A percentile compares a stretch with the other conserved stretches of the same genome.
phyloP scores from a whole-genome alignment of 208 protist genomes.

The Leishmania tropica region DNA sequence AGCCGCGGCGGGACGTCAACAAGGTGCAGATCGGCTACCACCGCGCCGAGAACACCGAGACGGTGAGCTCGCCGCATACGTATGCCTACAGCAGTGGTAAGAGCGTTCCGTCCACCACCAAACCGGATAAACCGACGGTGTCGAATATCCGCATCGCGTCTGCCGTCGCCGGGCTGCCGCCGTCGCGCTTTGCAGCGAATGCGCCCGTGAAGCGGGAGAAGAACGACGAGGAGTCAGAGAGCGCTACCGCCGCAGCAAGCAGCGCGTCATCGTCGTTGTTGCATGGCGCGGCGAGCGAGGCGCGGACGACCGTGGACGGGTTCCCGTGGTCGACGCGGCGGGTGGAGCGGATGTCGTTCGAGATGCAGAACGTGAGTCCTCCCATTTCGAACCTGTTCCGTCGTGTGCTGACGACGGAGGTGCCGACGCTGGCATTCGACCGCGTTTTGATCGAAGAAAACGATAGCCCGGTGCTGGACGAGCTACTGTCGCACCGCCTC shows the following conservation, averaged over 20 bases:
- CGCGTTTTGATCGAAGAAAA: conserved; percentile 97
- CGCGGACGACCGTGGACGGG: conserved; percentile 27
- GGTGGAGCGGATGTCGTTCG: conserved; percentile 83
- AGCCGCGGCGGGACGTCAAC: conserved; percentile 38
- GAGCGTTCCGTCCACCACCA: conserved; percentile 48
- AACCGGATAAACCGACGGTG: conserved; percentile 66
- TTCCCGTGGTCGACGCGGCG: conserved; percentile 67
- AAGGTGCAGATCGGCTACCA: conserved; percentile 78
- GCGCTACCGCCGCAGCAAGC: neutral
- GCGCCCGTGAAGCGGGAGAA: conserved; percentile 16
- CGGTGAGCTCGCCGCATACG: conserved; percentile 82
- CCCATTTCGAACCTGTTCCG: conserved; percentile 98
- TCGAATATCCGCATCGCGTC: conserved; percentile 77
- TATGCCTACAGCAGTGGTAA: conserved; percentile 52
- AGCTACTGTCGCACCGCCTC: conserved; percentile 96
- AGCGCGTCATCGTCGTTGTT: conserved; percentile 8
- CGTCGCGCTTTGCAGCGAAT: conserved; percentile 18
- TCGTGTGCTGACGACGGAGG: conserved; percentile 96
- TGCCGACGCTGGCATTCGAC: conserved; percentile 99
- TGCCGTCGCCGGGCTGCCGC: conserved; percentile 59
- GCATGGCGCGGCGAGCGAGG: neutral
- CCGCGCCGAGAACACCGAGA: conserved; percentile 81
- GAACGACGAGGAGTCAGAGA: conserved; percentile 36
- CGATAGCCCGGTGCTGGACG: conserved; percentile 98
- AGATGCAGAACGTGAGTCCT: conserved; percentile 76